These are phyloP conservation scores for Mrakia gelida DNA, from an alignment of 768 basidiomycete species.

Conservation along the genomic window DNA sequence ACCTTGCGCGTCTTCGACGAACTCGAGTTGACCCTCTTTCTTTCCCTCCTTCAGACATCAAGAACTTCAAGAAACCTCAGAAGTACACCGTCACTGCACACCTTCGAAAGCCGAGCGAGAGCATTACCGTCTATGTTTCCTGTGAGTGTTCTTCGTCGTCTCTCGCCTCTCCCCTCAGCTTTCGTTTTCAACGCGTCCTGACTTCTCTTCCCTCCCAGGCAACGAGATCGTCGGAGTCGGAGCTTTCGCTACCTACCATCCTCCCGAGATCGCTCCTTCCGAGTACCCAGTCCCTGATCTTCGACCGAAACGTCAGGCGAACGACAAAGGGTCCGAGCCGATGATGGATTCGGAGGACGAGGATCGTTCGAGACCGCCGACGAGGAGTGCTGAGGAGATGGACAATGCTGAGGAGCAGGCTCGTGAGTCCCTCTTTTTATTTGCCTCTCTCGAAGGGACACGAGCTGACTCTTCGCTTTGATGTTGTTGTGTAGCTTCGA, in stretches of 20 bases:
- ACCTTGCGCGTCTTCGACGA: too few species aligned
- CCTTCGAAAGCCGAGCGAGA: conserved; percentile 20
- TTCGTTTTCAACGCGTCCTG: too few species aligned
- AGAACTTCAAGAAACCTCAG: conserved; percentile 27
- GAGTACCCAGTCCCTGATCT: conserved; percentile 29
- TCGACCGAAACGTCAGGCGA: background rate
- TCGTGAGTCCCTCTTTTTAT: conserved; percentile 5
- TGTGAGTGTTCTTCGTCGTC: background rate
- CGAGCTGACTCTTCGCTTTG: background rate
- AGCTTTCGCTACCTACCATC: conserved; percentile 15
- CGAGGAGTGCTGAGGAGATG: background rate
- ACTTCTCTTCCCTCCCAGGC: background rate
- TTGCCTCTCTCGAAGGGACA: background rate
- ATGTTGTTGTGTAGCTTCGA: background rate
- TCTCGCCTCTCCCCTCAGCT: too few species aligned
- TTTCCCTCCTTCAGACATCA: background rate
- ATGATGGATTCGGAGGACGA: background rate
- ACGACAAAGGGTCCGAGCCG: background rate
- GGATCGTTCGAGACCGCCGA: background rate
- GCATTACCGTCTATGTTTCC: conserved; percentile 3
- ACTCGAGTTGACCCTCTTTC: background rate
- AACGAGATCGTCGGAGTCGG: conserved; percentile 28
- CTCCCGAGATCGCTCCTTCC: background rate
- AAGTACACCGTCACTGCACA: conserved; percentile 22
- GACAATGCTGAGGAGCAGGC: background rate